These are phyloP conservation scores for Magnusiomyces magnusii DNA, from an alignment of 1,139 yeast species.

Conservation along the genomic window DNA sequence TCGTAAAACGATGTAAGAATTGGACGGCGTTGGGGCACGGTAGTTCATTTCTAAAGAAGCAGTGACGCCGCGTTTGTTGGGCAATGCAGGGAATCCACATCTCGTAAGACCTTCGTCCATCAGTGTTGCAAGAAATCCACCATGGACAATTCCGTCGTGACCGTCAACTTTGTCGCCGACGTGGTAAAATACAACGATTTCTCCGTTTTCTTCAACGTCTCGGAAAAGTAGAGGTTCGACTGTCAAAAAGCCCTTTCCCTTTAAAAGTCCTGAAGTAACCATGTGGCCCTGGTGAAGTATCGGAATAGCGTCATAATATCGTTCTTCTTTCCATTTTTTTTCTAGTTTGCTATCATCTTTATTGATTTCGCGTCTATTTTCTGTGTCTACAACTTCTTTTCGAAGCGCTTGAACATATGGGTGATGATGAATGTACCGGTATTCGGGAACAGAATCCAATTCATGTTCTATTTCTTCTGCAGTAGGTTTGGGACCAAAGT, in stretches of 20 bases:
- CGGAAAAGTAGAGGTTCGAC: constrained; percentile 27
- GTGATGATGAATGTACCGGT: constrained; percentile 19
- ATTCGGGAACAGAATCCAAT: constrained; percentile 15
- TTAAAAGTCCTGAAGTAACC: constrained; percentile 25
- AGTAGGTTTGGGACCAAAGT: constrained; percentile 6
- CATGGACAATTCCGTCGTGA: constrained; percentile 11
- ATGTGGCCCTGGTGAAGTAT: constrained; percentile 21
- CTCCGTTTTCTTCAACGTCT: constrained; percentile 12
- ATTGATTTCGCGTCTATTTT: constrained; percentile 15
- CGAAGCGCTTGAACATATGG: constrained; percentile 21
- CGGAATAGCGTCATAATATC: constrained; percentile 25
- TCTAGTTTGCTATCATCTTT: too few relatives aligned
- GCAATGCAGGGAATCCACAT: constrained; percentile 15
- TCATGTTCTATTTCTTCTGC: constrained; percentile 5
- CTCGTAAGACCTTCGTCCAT: constrained; percentile 16
- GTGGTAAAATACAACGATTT: constrained; percentile 12
- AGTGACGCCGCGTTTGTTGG: constrained; percentile 15
- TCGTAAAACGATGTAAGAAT: constrained; percentile 9
- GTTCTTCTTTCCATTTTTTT: constrained; percentile 5
- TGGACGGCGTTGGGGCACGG: constrained; percentile 8
- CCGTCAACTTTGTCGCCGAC: constrained; percentile 5
- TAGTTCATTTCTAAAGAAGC: constrained; percentile 13
- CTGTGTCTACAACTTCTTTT: constrained; percentile 17
- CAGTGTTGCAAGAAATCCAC: constrained; percentile 13
- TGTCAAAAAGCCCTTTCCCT: constrained; percentile 24